Percentiles rank a stretch among this genome's conserved stretches.
These are phyloP conservation scores for Chenopodium album DNA, from an alignment of 148 eudicot genomes.

Conservation along the genomic window DNA sequence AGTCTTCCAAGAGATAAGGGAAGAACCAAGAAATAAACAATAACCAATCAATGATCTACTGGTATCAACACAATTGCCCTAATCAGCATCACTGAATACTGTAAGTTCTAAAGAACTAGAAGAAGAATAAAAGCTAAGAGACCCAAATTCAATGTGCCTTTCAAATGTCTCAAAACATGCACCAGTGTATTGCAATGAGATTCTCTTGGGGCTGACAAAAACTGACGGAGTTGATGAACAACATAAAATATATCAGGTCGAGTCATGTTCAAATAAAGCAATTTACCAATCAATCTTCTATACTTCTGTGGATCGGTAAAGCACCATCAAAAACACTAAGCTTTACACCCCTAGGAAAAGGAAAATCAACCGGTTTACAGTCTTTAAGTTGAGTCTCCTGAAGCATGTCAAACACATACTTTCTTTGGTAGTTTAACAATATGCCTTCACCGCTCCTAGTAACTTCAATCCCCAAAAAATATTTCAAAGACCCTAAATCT, in stretches of 20 bases:
- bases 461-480: no score
- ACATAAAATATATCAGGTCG: no score
- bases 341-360: neutral
- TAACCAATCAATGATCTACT: neutral
- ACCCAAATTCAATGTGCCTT: neutral
- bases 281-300: no score
- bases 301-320: no score
- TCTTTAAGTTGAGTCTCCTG: no score
- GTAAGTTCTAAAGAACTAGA: rapidly evolving
- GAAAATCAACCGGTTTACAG: no score
- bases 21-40: no score
- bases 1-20: neutral
- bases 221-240: neutral
- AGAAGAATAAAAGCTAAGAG: neutral
- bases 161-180: neutral
- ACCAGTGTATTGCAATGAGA: neutral
- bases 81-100: neutral
- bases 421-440: no score
- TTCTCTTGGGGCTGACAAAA: neutral
- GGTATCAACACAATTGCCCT: neutral
- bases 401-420: no score
- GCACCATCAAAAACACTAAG: neutral
- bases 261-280: no score
- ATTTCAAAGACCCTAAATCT: no score
- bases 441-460: no score